Percentiles rank a stretch among this genome's conserved stretches.
phyloP scores from a whole-genome alignment of 805 yeast species.

The Saccharomycopsis sp. region DNA sequence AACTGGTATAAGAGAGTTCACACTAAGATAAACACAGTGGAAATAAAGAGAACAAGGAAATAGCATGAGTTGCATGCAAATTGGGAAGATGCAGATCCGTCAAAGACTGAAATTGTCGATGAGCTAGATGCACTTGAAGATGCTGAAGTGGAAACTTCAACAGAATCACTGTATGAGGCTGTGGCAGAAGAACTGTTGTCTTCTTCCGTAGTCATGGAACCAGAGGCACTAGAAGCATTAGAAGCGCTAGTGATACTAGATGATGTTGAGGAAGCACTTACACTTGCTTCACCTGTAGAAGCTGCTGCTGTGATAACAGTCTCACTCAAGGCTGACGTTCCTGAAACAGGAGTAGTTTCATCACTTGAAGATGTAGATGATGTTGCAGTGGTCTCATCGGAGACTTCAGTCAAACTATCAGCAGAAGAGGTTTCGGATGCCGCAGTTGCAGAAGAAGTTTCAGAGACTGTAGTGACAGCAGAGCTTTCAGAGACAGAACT shows the following conservation, averaged over 20 bases:
- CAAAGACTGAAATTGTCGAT: not conserved
- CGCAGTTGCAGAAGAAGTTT: not conserved
- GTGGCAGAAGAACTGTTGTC: not conserved
- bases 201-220: not conserved
- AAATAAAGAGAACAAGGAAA: too few species aligned
- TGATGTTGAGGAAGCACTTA: not conserved
- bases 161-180: not conserved
- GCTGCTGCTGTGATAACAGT: not conserved
- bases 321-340: not conserved
- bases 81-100: not conserved
- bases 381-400: not conserved
- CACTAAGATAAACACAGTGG: not conserved
- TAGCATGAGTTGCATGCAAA: not conserved
- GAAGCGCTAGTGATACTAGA: too few species aligned
- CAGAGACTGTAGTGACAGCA: not conserved
- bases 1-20: not conserved
- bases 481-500: not conserved
- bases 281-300: not conserved
- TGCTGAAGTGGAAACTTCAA: not conserved
- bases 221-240: not conserved
- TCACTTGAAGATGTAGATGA: not conserved
- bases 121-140: not conserved
- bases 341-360: not conserved
- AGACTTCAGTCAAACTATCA: not conserved
- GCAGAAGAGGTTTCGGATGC: not conserved